Conservation (phyloP, 192 early-diverging fungal genomes). For the Coemansia sp. region DNA sequence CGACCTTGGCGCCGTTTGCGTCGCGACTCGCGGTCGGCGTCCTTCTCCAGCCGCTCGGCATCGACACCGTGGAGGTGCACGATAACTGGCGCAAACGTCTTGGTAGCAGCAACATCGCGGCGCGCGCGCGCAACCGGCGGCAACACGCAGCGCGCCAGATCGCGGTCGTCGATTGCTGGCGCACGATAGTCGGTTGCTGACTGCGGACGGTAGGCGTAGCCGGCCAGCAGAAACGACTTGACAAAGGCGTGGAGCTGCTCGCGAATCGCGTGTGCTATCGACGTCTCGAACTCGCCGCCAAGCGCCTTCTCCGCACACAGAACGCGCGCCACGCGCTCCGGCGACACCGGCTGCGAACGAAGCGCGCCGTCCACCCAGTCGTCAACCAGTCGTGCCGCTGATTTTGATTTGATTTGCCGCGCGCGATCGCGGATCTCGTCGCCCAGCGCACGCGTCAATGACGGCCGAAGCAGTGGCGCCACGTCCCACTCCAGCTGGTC, state of each 20-base stretch:
- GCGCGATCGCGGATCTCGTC: conserved; percentile 10
- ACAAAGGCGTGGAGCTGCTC: conserved; percentile 87
- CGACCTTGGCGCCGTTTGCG: conserved; percentile 84
- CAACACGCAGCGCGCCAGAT: conserved; percentile 68
- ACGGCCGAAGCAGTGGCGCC: conserved; percentile 48
- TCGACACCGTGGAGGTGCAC: conserved; percentile 67
- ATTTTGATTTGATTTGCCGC: background rate
- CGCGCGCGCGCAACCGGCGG: conserved; percentile 58
- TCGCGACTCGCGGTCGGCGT: conserved; percentile 77
- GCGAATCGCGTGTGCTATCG: conserved; percentile 89
- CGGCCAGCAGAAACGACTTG: conserved; percentile 80
- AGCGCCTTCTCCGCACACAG: conserved; percentile 76
- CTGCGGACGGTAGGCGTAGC: conserved; percentile 75
- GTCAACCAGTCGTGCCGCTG: background rate
- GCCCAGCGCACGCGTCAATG: conserved; percentile 19
- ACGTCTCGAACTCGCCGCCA: conserved; percentile 87
- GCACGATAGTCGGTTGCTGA: conserved; percentile 42
- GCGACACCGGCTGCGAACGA: conserved; percentile 49
- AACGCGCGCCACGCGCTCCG: conserved; percentile 85
- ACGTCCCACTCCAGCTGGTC: conserved; percentile 98
- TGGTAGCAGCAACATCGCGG: conserved; percentile 53
- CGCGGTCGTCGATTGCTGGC: conserved; percentile 65
- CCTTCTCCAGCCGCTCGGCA: conserved; percentile 81
- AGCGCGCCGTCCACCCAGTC: conserved; percentile 43
- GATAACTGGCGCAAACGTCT: conserved; percentile 66